phyloP scores from a whole-genome alignment of 2,329 filamentous ascomycete species.

The Aspergillus sp. region DNA sequence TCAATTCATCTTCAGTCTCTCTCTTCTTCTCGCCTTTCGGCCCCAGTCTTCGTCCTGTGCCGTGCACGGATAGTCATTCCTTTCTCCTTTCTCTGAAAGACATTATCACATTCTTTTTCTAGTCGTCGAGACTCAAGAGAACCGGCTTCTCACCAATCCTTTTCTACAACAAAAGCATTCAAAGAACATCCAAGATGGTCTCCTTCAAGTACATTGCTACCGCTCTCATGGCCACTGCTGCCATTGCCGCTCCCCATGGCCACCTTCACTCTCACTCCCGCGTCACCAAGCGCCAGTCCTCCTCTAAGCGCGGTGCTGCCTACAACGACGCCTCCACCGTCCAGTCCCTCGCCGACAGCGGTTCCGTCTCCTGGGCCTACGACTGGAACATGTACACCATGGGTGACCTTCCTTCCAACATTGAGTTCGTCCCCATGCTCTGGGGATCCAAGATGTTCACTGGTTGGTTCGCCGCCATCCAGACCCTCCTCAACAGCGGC shows the following conservation, averaged over 20 bases:
- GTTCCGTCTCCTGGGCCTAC: slow-evolving; percentile 44
- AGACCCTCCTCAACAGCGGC: slow-evolving; percentile 34
- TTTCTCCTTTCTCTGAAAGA: slow-evolving; percentile 14
- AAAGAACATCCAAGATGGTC: slow-evolving; percentile 33
- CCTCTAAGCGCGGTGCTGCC: slow-evolving; percentile 32
- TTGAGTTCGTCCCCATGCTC: slow-evolving; percentile 48
- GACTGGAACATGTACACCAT: slow-evolving; percentile 41
- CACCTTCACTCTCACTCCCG: slow-evolving; percentile 7
- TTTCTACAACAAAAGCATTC: background rate
- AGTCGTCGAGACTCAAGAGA: slow-evolving; percentile 19
- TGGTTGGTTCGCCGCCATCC: slow-evolving; percentile 35
- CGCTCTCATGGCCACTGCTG: slow-evolving; percentile 34
- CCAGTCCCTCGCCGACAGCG: slow-evolving; percentile 29
- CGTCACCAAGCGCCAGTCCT: slow-evolving; percentile 17
- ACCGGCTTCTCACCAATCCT: slow-evolving; percentile 16
- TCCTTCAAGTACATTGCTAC: slow-evolving; percentile 36
- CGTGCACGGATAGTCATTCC: slow-evolving; percentile 32
- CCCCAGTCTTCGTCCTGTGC: slow-evolving; percentile 26
- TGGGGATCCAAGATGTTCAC: slow-evolving; percentile 41
- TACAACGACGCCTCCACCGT: slow-evolving; percentile 42
- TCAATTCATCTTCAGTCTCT: background rate
- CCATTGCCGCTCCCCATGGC: slow-evolving; percentile 32
- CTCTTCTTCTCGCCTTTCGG: slow-evolving; percentile 2
- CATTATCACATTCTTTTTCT: slow-evolving; percentile 8
- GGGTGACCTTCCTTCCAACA: slow-evolving; percentile 31